These are phyloP conservation scores for Penicillium frequentans DNA, from an alignment of 2,329 filamentous ascomycete species.

Conservation along the genomic window DNA sequence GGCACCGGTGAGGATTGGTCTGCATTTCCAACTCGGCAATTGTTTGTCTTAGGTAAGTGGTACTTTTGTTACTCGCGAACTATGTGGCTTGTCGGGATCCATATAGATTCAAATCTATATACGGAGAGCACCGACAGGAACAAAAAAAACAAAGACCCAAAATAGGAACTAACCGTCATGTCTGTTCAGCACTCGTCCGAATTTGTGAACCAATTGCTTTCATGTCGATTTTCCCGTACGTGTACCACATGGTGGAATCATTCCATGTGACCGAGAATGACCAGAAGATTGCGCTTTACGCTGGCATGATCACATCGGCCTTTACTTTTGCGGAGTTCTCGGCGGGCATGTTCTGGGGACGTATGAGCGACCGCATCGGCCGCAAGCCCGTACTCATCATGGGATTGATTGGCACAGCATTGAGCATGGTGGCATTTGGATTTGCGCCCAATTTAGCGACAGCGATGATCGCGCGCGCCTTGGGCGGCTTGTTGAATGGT, in stretches of 20 bases:
- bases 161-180: constrained; percentile 5
- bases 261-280: constrained; percentile 81
- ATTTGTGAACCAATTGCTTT: constrained; percentile 99
- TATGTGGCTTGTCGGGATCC: constrained; percentile 11
- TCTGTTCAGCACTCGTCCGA: constrained; percentile 72
- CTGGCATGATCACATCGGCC: constrained; percentile 91
- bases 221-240: constrained; percentile 99
- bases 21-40: constrained; percentile 58
- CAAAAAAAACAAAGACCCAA: not conserved
- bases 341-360: constrained; percentile 89
- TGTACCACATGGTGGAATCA: constrained; percentile 94
- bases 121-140: not conserved
- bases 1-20: constrained; percentile 33
- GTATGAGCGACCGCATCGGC: constrained; percentile 85
- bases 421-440: constrained; percentile 91
- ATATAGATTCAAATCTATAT: not conserved
- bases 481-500: constrained; percentile 90
- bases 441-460: constrained; percentile 80
- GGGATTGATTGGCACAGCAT: constrained; percentile 83
- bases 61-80: constrained; percentile 23
- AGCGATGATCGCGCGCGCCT: constrained; percentile 80
- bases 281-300: constrained; percentile 83
- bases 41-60: constrained; percentile 50
- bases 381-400: constrained; percentile 89
- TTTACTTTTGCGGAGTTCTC: constrained; percentile 96